Base-by-base conservation (phyloP, 1,284 basidiomycete genomes). In the Tetrapyrgos nigripes region DNA sequence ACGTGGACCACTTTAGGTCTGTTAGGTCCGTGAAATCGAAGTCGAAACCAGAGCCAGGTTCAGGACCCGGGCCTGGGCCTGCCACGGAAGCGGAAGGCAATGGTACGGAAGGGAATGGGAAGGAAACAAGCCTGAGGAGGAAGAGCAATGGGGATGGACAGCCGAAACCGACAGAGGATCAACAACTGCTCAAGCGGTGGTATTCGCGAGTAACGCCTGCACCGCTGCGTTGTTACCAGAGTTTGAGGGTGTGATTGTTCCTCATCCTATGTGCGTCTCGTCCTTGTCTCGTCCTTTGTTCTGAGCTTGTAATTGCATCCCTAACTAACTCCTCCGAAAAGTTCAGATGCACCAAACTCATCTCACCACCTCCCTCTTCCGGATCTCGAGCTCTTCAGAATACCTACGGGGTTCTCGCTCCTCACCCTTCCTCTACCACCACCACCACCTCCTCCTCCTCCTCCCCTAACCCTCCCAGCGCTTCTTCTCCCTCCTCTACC, bases 191-290 rank as follows among this genome's bases (percentile, higher is more conserved):
- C 51, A 60, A 1, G 69, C 68, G 19, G 68, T 78, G 10, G 65
- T 78, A 0, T 76, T 75, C 46, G 74, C 75, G 1, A 77, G 76
- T 4, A 78, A 78, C 59, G 76, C 69, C 2, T 77, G 73, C 55
- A 72, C 71, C 3, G 71, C 71, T 13, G 47, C 56, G 8, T 28
- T 69, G 35, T 61, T 68, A 1, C 66, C 68, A 3, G 51, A 59
- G 6, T 65, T 67, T 43, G 17, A 50, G 13, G 58, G 58, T 19
- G 14, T 28, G 13, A 59, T 59, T 23, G 53, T 59, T 8, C 58
- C 58, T 55, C 48, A 24, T 23, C 58, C 19, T 50, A 50, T 27
- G 58, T 59, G 17, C 58, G 52, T 23, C 50, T n/a, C n/a, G n/a
- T n/a, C n/a, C n/a, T 52, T 19, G 28, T 40, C 2, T 27, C 53